Evolutionary conservation across 768 basidiomycete species (phyloP).

Genomic region (Podaxis mareebaensis): DNA sequence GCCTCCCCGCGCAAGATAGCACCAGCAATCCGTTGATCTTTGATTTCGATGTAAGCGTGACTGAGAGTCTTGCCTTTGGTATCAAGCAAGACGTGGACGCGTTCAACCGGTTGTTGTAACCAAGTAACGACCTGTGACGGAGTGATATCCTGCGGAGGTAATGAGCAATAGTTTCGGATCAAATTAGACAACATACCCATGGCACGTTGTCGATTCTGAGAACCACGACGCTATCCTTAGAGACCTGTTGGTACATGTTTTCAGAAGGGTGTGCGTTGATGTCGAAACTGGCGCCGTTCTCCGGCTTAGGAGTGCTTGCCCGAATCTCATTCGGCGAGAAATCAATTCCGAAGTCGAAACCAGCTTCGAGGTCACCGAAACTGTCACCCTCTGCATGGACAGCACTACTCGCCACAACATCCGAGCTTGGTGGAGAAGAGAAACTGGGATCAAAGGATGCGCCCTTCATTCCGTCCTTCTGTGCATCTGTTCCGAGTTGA

Average conservation of each 20-base stretch:
- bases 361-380: conserved; percentile 33
- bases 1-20: conserved; percentile 62
- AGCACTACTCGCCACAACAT: conserved; percentile 17
- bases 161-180: neutral
- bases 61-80: conserved; percentile 81
- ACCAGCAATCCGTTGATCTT: conserved; percentile 59
- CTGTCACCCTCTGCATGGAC: conserved; percentile 8
- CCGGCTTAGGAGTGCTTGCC: conserved; percentile 45
- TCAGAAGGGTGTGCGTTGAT: conserved; percentile 20
- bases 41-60: conserved; percentile 81
- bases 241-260: conserved; percentile 14
- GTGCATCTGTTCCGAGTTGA: neutral
- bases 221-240: conserved; percentile 51
- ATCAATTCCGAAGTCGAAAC: conserved; percentile 44
- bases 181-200: conserved; percentile 6
- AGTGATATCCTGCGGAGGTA: conserved; percentile 68
- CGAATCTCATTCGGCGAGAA: conserved; percentile 32
- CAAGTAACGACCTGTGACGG: conserved; percentile 69
- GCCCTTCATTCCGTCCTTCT: conserved; percentile 10
- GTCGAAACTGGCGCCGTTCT: conserved; percentile 24
- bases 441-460: conserved; percentile 34
- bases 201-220: conserved; percentile 88
- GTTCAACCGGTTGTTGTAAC: conserved; percentile 68
- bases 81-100: conserved; percentile 80
- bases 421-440: conserved; percentile 32